These are phyloP conservation scores for Plasmodium vivax DNA, from an alignment of 169 alveolate genomes.

Conservation along the genomic window DNA sequence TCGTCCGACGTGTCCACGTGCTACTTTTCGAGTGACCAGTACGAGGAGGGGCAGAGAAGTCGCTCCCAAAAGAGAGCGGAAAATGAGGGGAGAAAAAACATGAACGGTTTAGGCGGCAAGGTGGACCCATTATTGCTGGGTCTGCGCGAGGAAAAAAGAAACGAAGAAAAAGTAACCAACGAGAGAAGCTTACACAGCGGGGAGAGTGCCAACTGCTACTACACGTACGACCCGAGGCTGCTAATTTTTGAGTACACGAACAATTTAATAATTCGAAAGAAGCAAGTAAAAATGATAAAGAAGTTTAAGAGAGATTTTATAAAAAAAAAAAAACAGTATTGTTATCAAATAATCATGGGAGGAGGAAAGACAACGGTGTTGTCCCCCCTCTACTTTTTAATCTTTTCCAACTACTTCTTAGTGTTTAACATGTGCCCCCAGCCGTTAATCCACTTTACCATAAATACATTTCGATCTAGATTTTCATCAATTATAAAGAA, in stretches of 20 bases:
- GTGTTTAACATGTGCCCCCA: conserved; percentile 90
- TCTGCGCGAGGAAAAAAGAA: neutral
- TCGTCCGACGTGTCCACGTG: conserved; percentile 70
- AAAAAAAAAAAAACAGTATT: conserved; percentile 84
- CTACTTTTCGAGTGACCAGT: conserved; percentile 65
- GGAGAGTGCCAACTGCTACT: conserved; percentile 4
- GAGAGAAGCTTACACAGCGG: neutral
- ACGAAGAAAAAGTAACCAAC: neutral
- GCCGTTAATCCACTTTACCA: conserved; percentile 90
- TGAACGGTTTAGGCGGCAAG: neutral
- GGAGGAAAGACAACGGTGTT: conserved; percentile 95
- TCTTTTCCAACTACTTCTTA: conserved; percentile 78
- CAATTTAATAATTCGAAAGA: conserved; percentile 87
- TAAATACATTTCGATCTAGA: conserved; percentile 87
- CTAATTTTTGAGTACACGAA: conserved; percentile 92
- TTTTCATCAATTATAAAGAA: conserved; percentile 88
- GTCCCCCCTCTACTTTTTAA: conserved; percentile 80
- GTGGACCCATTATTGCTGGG: neutral
- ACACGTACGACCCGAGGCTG: conserved; percentile 90
- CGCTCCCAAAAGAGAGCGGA: neutral
- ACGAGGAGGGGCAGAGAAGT: neutral
- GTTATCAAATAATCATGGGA: conserved; percentile 96
- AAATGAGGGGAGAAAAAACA: neutral
- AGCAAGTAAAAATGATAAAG: conserved; percentile 90
- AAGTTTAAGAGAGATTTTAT: conserved; percentile 82